Base-by-base conservation (phyloP, 2,329 filamentous ascomycete species). In the Thielaviopsis punctulata region DNA sequence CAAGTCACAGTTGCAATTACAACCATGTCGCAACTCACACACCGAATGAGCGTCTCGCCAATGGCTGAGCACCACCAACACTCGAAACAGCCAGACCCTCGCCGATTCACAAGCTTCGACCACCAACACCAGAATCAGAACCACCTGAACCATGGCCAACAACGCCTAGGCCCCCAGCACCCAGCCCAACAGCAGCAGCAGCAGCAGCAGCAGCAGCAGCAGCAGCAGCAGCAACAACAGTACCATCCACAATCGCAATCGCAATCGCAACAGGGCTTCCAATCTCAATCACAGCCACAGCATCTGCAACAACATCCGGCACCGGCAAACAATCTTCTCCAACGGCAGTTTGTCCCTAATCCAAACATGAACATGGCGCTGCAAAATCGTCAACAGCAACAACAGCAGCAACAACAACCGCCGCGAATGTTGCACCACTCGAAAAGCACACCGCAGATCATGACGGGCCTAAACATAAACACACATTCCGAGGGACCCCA, bases 381-480 rank as follows among this genome's bases (percentile, higher is more conserved):
- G n/a, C n/a, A n/a, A n/a, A n/a, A n/a, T n/a, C n/a, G n/a, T n/a
- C 21, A 19, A 41, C 41, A 50, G 21, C 49, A 30, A 8, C 46
- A 41, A 19, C n/a, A n/a, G n/a, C n/a, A 36, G 22, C 45, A 19
- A 27, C 23, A 46, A 25, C 45, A 23, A 10, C 45, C 52, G 15
- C 39, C 49, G 15, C 49, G 43, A 6, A 45, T 21, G 15, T 27
- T 55, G 18, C 46, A 55, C 15, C 53, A 55, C 41, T 55, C 53
- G 15, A 49, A 52, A 23, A 55, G 53, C 23, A 52, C 53, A 9
- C 53, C 53, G 36, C 45, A 44, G 19, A 55, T 55, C n/a, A 41
- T 46, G 10, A 52, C 30, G 13, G 30, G 30, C 30, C 30, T 36
- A 36, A 36, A n/a, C 30, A 15, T 36, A 3, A 36, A n/a, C 30